phyloP scores from a whole-genome alignment of 1,284 basidiomycete genomes.

The Pascua sp. region DNA sequence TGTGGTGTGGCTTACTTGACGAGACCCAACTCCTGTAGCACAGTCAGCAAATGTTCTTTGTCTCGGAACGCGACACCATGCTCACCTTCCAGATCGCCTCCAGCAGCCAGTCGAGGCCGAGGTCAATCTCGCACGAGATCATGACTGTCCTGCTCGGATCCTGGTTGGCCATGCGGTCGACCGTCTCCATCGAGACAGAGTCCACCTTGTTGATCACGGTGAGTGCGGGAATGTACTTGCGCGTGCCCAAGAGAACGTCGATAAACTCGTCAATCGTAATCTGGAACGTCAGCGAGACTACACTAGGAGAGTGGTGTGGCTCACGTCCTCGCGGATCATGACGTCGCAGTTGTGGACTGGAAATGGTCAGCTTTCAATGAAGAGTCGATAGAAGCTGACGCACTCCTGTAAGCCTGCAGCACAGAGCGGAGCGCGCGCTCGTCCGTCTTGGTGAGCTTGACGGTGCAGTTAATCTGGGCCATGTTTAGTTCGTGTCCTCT shows the following conservation, averaged over 20 bases:
- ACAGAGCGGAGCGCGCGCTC: conserved; percentile 92
- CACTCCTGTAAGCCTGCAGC: conserved; percentile 69
- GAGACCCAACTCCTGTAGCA: conserved; percentile 59
- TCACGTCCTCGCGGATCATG: conserved; percentile 92
- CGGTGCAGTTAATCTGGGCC: conserved; percentile 73
- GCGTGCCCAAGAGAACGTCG: conserved; percentile 84
- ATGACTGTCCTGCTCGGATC: conserved; percentile 74
- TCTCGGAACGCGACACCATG: conserved; percentile 12
- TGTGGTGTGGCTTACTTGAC: conserved; percentile 58
- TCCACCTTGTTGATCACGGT: conserved; percentile 97
- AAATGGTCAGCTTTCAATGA: conserved; percentile 4
- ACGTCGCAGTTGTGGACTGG: conserved; percentile 87
- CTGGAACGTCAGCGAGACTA: conserved; percentile 49
- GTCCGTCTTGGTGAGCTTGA: conserved; percentile 90
- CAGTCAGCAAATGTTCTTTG: conserved; percentile 7
- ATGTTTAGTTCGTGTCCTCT: too few species aligned
- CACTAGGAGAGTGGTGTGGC: conserved; percentile 33
- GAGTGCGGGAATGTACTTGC: conserved; percentile 89
- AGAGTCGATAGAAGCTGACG: conserved; percentile 18
- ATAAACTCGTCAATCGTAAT: conserved; percentile 97
- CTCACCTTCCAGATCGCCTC: conserved; percentile 76
- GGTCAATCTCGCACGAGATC: conserved; percentile 87
- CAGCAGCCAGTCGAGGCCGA: conserved; percentile 83
- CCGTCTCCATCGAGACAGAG: conserved; percentile 77
- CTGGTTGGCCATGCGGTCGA: conserved; percentile 81